Percentiles rank a stretch among this genome's conserved stretches.
Evolutionary conservation across 495 filamentous ascomycete genomes (phyloP).

Genomic region (Penicillium cosmopolitanum): DNA sequence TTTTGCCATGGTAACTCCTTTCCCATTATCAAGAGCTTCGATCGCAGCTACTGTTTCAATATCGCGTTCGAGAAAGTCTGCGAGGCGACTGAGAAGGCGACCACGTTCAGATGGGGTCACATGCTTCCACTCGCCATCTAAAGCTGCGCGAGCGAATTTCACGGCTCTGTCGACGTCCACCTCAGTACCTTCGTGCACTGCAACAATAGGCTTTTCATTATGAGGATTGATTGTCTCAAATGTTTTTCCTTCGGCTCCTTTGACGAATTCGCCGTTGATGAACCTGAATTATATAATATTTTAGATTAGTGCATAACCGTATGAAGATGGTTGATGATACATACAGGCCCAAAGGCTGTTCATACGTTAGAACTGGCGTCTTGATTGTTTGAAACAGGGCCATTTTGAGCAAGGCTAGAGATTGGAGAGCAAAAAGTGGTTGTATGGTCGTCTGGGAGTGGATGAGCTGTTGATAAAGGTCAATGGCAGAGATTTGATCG

Average conservation of each 20-base stretch:
- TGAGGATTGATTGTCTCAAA: constrained; percentile 72
- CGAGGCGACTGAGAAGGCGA: constrained; percentile 70
- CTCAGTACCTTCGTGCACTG: constrained; percentile 84
- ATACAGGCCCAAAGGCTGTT: constrained; percentile 85
- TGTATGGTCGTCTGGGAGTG: background rate
- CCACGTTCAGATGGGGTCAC: constrained; percentile 74
- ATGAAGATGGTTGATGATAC: constrained; percentile 35
- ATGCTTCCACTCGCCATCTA: constrained; percentile 73
- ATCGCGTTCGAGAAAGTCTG: constrained; percentile 80
- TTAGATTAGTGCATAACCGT: constrained; percentile 1
- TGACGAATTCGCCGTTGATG: constrained; percentile 94
- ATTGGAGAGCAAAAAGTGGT: background rate
- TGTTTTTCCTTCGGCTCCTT: constrained; percentile 73
- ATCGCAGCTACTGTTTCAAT: constrained; percentile 71
- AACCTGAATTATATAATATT: constrained; percentile 63
- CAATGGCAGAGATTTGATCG: too few relatives aligned
- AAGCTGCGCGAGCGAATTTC: constrained; percentile 82
- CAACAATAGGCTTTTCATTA: constrained; percentile 67
- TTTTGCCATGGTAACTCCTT: constrained; percentile 76
- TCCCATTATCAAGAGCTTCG: constrained; percentile 92
- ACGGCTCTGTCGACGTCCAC: constrained; percentile 82
- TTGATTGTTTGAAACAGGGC: constrained; percentile 33
- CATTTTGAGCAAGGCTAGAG: constrained; percentile 13
- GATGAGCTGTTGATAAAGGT: too few relatives aligned
- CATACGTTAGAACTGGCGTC: constrained; percentile 57